A percentile compares a stretch with the other conserved stretches of the same genome.
Conservation (phyloP, 164 flowering plant species). For the Liquidambar formosana region DNA sequence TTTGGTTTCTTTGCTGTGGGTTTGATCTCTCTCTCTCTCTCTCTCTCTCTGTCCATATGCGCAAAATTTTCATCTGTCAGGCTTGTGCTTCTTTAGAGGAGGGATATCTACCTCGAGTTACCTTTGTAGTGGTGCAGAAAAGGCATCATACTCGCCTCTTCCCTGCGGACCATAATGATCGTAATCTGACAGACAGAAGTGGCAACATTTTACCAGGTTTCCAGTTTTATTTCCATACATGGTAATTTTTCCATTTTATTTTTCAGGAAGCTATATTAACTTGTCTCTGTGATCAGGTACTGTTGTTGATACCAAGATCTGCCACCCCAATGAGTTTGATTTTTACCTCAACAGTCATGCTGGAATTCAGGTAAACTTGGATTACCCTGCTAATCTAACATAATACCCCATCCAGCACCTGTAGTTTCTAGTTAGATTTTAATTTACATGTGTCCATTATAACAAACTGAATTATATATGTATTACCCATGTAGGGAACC, state of each 20-base stretch:
- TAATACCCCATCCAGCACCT: not conserved
- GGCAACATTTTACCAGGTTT: not conserved
- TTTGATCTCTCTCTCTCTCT: not conserved
- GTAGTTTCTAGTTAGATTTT: not conserved
- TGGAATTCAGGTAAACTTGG: not conserved
- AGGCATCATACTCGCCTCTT: not conserved
- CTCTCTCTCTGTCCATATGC: not conserved
- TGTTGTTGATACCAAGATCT: conserved; percentile 28
- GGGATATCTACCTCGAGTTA: conserved; percentile 65
- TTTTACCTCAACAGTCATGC: conserved; percentile 87
- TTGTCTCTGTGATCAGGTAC: not conserved
- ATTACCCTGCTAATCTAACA: not conserved
- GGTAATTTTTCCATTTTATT: not conserved
- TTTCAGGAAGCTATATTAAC: not conserved
- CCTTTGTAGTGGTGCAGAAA: conserved; percentile 55
- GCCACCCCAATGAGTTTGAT: not conserved
- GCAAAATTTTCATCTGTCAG: conserved; percentile 27
- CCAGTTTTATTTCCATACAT: not conserved
- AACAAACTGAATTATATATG: not conserved
- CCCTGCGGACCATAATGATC: conserved; percentile 23
- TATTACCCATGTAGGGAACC: not conserved
- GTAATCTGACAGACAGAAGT: not conserved
- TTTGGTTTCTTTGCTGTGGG: not conserved
- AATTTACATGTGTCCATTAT: not conserved
- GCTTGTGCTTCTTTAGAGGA: conserved; percentile 73